Base-by-base conservation (phyloP, 2,329 filamentous ascomycete species). In the Diaporthe batatas region DNA sequence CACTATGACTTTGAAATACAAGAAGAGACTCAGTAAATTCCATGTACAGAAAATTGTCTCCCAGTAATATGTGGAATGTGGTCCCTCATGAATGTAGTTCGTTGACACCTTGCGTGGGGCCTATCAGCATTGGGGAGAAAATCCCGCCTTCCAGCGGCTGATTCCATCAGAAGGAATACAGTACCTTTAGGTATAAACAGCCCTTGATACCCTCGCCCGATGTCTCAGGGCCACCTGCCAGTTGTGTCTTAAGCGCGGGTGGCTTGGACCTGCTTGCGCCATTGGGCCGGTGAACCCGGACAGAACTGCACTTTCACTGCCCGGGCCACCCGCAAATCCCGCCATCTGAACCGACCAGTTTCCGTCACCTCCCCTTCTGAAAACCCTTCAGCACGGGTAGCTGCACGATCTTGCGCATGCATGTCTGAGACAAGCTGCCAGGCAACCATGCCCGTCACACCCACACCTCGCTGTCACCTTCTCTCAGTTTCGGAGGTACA, bases 381-480 rank as follows among this genome's bases (percentile, higher is more conserved):
- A 67, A 39, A 53, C 4, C 39, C 47, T 11, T 53, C 32, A 39
- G 62, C n/a, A 14, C 32, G n/a, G 18, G 3, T 51, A 25, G 62
- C 62, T 39, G 44, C 44, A 25, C 4, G 47, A 53, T 36, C 32
- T 25, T 67, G 32, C 32, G 8, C 23, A 12, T 67, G 47, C 62
- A 53, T 53, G 21, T 39, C 32, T 51, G 47, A 39, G 18, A 34
- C 47, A 51, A 25, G n/a, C 29, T 51, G 42, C 18, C 14, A 36
- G 1, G 47, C 62, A 67, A 67, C 62, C 62, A 53, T 18, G 62
- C 14, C n/a, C 8, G 44, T 53, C 32, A 25, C 32, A 39, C 62
- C 32, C 32, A 21, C 11, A 12, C 7, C 29, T 49, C 32, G 18
- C 21, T 53, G 21, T 36, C 14, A 23, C 8, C 62, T 23, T n/a